Evolutionary conservation across 1,284 basidiomycete species (phyloP), one percentile per base, ranked within the genome.

Genomic region (Tetrapyrgos nigripes): DNA sequence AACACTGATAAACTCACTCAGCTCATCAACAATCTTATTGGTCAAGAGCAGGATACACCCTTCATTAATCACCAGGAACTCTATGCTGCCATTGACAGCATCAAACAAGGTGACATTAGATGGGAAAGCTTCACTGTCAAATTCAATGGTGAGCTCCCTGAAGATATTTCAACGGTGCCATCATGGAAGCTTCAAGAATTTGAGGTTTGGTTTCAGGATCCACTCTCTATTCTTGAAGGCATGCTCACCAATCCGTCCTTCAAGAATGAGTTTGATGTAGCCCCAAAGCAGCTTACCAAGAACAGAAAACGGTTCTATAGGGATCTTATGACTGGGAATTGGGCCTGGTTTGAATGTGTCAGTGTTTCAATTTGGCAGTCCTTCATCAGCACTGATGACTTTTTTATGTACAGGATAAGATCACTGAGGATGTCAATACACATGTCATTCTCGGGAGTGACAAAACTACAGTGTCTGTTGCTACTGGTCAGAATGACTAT

Each of bases 381-480:
- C 28, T 49, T 11, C 6, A 11, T 46, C n/a, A n/a, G n/a, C n/a
- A n/a, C n/a, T n/a, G n/a, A n/a, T n/a, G n/a, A n/a, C n/a, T n/a
- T 9, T 21, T 26, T 19, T 17, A 43, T 14, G 35, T 46, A 24
- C 49, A 71, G 68, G 53, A 58, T 13, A 65, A 71, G 43, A 53
- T 66, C 24, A 58, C 57, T 5, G 19, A 64, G n/a, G 62, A 71
- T 50, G 29, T 17, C 3, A 35, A 49, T 2, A 70, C 55, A 1
- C 52, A 70, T 69, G 60, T 77, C 6, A 67, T 77, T 19, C 58
- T 69, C 3, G 75, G 76, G 0, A 71, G 69, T 37, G 70, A 78
- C 53, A 78, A 78, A 48, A 78, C 71, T 0, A 74, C 71, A 0
- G 68, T 76, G 0, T 77, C 73, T 0, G 69, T 76, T 9, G 69